phyloP scores from a whole-genome alignment of 2,329 filamentous ascomycete species.

The Dothiorella sarmentorum region DNA sequence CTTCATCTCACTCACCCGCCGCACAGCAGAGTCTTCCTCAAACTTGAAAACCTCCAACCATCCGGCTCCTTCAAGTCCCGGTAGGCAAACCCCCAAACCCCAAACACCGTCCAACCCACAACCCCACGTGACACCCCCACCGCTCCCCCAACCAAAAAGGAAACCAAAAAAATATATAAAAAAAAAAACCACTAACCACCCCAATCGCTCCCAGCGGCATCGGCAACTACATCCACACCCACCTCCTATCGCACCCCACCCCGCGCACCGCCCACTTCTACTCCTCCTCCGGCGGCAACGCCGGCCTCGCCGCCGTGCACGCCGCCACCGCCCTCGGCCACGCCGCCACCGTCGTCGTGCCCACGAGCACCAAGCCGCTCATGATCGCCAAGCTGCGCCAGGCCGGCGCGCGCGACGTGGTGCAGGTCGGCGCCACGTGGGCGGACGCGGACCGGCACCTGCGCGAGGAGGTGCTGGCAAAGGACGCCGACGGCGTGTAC shows the following conservation, averaged over 20 bases:
- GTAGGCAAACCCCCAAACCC: not conserved
- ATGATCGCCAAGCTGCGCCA: conserved; percentile 70
- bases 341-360: conserved; percentile 73
- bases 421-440: conserved; percentile 66
- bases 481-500: conserved; percentile 52
- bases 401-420: conserved; percentile 64
- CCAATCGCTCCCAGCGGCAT: conserved; percentile 50
- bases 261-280: conserved; percentile 63
- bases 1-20: not conserved
- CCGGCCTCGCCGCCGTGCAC: conserved; percentile 75
- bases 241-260: conserved; percentile 38
- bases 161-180: not conserved
- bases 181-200: not conserved
- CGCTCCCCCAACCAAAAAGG: not conserved
- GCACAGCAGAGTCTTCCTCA: conserved; percentile 70
- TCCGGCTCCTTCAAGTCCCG: conserved; percentile 80
- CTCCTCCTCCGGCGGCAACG: conserved; percentile 77
- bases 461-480: conserved; percentile 51
- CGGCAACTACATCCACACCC: conserved; percentile 64
- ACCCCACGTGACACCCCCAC: not conserved
- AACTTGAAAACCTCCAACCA: conserved; percentile 81
- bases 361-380: conserved; percentile 59
- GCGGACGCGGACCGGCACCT: conserved; percentile 65
- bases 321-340: conserved; percentile 63
- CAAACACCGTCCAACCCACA: not conserved